Evolutionary conservation across 2,329 filamentous ascomycete species (phyloP), one percentile per base, ranked within the genome.

Genomic region (Ascocoryne sarcoides): DNA sequence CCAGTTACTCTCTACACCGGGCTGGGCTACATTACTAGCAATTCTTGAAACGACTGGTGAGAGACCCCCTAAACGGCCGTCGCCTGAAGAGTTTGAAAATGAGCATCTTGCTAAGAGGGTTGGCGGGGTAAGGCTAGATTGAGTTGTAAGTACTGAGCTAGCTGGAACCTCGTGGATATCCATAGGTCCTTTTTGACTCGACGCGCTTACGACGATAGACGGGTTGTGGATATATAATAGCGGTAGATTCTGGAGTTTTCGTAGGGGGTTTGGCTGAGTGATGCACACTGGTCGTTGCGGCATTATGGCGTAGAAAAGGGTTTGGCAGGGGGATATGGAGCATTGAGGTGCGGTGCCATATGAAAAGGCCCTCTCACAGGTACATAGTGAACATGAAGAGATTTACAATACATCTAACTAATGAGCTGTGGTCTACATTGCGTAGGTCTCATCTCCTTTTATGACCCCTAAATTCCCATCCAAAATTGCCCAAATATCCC

Each of bases 1-100:
- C 59, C 82, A 92, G 60, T 75, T 98, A 53, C 78, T 88, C 64
- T 82, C 87, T 55, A 89, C 84, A 55, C 75, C 82, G 59, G 92
- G 92, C 58, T 98, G 92, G 92, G 84, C 89, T 64, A 96, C 87
- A 44, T 73, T 98, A 59, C 75, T 90, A 66, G 82, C 84, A 63
- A 94, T 98, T 62, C 76, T 96, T 68, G 79, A 92, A 79, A 84
- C 88, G 78, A 88, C 86, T 75, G 87, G 89, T 94, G 89, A 95
- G 84, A 82, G 82, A 78, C 78, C 82, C 76, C 81, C 80, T 65
- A 93, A 92, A 74, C 84, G 77, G 60, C 64, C 67, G 66, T 60
- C 58, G 30, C 57, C 57, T 14, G 45, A 51, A 48, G 23, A 26
- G 7, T 7, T 7, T 26, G 7, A 7, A 12, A 57, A 47, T 50